Evolutionary conservation across 2,329 filamentous ascomycete species (phyloP).

Genomic region (Ophiostoma sp.): DNA sequence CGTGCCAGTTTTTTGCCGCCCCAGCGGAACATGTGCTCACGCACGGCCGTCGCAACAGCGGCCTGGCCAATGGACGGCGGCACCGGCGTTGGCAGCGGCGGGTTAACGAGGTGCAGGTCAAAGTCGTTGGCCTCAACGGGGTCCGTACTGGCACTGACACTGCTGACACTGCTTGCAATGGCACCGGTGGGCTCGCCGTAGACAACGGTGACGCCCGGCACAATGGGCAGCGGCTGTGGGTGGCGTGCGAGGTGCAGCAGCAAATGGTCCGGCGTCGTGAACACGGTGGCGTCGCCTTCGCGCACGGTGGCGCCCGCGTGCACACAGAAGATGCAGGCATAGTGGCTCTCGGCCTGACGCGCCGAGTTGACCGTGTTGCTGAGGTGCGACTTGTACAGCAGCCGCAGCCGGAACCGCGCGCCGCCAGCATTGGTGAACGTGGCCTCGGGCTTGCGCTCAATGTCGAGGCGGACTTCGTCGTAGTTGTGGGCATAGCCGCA

Average conservation of each 20-base stretch:
- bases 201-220: slow-evolving; percentile 36
- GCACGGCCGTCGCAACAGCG: slow-evolving; percentile 35
- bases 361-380: slow-evolving; percentile 28
- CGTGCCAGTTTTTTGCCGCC: slow-evolving; percentile 34
- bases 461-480: slow-evolving; percentile 33
- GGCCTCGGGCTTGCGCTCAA: slow-evolving; percentile 31
- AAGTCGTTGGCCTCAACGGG: slow-evolving; percentile 31
- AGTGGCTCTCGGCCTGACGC: slow-evolving; percentile 33
- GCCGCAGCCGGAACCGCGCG: slow-evolving; percentile 37
- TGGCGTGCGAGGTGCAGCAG: slow-evolving; percentile 39
- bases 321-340: slow-evolving; percentile 39
- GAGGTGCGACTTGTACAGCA: slow-evolving; percentile 42
- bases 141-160: slow-evolving; percentile 21
- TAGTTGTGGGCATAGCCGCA: slow-evolving; percentile 32
- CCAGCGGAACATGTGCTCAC: slow-evolving; percentile 35
- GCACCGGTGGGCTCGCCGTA: slow-evolving; percentile 32
- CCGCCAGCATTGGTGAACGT: slow-evolving; percentile 33
- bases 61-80: slow-evolving; percentile 31
- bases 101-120: slow-evolving; percentile 37
- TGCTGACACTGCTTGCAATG: slow-evolving; percentile 19
- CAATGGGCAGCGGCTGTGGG: slow-evolving; percentile 37
- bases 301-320: slow-evolving; percentile 33
- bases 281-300: slow-evolving; percentile 41
- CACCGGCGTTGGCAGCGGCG: slow-evolving; percentile 31
- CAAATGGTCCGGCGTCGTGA: slow-evolving; percentile 35